A percentile compares a stretch with the other conserved stretches of the same genome.
Evolutionary conservation across 257 asterid species (phyloP).

Genomic region (Paraleonurus japonicus): DNA sequence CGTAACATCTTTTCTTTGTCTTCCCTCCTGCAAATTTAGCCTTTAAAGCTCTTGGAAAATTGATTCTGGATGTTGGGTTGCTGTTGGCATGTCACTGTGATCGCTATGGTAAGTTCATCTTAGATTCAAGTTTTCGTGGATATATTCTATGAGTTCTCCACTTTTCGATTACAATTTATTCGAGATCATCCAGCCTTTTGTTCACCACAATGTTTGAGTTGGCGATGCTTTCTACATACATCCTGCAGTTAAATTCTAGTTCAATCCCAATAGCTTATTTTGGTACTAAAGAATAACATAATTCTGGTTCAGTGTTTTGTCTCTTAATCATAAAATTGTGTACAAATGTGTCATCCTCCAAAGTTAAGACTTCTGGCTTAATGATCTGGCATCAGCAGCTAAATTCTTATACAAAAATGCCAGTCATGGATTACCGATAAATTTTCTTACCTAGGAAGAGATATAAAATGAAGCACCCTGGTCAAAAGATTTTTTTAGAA

Average conservation of each 20-base stretch:
- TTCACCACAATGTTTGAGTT: background rate
- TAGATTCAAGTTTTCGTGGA: background rate
- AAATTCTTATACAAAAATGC: background rate
- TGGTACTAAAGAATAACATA: slow-evolving; percentile 3
- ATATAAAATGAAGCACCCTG: background rate
- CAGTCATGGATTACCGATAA: background rate
- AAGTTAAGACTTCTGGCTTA: slow-evolving; percentile 14
- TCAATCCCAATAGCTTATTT: background rate
- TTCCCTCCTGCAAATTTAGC: slow-evolving; percentile 37
- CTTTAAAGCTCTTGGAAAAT: slow-evolving; percentile 82
- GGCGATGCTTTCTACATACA: background rate
- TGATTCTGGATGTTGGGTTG: slow-evolving; percentile 90
- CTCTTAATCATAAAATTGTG: background rate
- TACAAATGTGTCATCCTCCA: background rate
- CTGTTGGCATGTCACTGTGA: slow-evolving; percentile 89
- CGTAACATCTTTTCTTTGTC: background rate
- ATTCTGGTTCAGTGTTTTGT: background rate
- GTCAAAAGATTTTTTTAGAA: background rate
- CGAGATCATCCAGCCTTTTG: background rate
- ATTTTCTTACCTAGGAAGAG: background rate
- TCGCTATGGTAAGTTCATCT: slow-evolving; percentile 54
- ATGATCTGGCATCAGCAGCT: slow-evolving; percentile 3
- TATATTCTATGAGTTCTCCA: background rate
- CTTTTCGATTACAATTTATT: background rate
- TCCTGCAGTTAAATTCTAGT: background rate